Evolutionary conservation across 2,329 filamentous ascomycete genomes (phyloP).

Genomic region (Diatrype stigma): DNA sequence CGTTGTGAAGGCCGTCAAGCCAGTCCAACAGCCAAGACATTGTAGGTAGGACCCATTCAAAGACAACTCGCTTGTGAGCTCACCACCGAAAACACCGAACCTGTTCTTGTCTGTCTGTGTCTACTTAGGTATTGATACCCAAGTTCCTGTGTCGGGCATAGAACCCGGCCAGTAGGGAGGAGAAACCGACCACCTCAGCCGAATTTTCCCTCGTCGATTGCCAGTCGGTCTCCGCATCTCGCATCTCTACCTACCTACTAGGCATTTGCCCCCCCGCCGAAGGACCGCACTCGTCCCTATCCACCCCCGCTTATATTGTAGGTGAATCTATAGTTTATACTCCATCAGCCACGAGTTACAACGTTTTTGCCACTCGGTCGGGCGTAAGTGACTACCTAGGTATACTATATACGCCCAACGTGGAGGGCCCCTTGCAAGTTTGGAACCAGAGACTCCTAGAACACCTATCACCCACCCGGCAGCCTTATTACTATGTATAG

Average conservation of each 20-base stretch:
- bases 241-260: too few species aligned
- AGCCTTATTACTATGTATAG: too few species aligned
- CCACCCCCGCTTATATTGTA: too few species aligned
- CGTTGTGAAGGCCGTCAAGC: background rate
- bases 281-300: too few species aligned
- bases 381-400: too few species aligned
- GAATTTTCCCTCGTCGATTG: background rate
- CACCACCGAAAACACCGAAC: background rate
- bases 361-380: background rate
- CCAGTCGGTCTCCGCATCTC: background rate
- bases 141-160: background rate
- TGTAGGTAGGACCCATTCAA: background rate
- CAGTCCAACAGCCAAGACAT: background rate
- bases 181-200: background rate
- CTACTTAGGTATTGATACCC: background rate
- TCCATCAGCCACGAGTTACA: background rate
- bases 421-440: background rate
- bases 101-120: background rate
- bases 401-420: background rate
- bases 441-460: too few species aligned
- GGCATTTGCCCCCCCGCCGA: too few species aligned
- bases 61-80: background rate
- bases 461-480: too few species aligned
- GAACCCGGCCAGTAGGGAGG: background rate
- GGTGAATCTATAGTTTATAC: background rate